Conservation (phyloP, 345 rosid genomes). For the Lumnitzera racemosa region DNA sequence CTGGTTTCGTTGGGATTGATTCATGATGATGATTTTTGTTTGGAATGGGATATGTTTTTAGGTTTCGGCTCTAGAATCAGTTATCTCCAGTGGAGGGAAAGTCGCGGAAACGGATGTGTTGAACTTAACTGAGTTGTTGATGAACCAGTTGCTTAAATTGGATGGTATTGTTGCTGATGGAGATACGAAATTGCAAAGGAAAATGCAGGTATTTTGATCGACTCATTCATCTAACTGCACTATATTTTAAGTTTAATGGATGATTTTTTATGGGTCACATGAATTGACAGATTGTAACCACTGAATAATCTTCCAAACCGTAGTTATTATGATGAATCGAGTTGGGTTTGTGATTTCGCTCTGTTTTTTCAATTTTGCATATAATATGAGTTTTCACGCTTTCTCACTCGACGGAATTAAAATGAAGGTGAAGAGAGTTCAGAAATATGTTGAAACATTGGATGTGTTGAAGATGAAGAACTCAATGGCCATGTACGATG, state of each 20-base stretch:
- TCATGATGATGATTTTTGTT: constrained; percentile 1
- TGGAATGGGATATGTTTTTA: constrained; percentile 18
- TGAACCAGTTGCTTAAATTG: constrained; percentile 86
- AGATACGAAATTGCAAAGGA: constrained; percentile 88
- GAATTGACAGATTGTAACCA: no score
- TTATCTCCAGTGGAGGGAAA: constrained; percentile 68
- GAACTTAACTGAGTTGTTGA: constrained; percentile 63
- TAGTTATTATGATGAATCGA: no score
- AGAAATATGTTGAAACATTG: constrained; percentile 79
- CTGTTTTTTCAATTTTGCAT: no score
- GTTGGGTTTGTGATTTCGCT: no score
- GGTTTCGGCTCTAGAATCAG: constrained; percentile 79
- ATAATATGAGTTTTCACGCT: no score
- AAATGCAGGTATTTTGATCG: constrained; percentile 68
- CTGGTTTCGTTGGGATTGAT: constrained; percentile 9
- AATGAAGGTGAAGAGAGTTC: constrained; percentile 83
- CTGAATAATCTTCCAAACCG: no score
- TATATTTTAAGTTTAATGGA: not conserved
- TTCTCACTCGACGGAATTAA: no score
- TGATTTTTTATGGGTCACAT: no score
- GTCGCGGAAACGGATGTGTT: constrained; percentile 65
- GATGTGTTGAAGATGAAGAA: constrained; percentile 81
- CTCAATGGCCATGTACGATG: constrained; percentile 20
- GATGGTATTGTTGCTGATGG: constrained; percentile 87
- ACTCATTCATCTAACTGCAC: no score